Conservation (phyloP, 768 basidiomycete genomes). For the Rhizopogon rudus region DNA sequence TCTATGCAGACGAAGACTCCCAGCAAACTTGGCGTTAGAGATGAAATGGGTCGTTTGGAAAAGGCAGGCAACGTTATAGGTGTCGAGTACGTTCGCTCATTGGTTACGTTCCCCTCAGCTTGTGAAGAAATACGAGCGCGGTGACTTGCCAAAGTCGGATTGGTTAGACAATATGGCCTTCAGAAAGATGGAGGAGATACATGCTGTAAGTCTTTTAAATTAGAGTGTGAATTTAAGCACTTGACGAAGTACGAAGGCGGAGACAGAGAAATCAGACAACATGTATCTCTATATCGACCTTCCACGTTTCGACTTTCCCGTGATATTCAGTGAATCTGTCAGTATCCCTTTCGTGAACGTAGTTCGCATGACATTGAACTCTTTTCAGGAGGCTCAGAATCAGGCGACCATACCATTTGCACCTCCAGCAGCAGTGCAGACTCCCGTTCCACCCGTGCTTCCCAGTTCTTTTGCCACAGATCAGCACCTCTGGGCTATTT, state of each 20-base stretch:
- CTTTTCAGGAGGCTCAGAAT: conserved; percentile 34
- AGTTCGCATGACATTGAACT: background rate
- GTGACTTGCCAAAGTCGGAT: conserved; percentile 89
- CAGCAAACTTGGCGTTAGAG: conserved; percentile 73
- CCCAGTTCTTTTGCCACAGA: conserved; percentile 55
- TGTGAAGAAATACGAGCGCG: conserved; percentile 94
- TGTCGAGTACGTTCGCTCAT: conserved; percentile 17
- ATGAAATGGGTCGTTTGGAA: conserved; percentile 95
- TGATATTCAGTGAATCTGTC: conserved; percentile 90
- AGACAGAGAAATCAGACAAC: conserved; percentile 87
- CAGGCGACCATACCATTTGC: conserved; percentile 37
- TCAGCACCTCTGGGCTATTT: conserved; percentile 75
- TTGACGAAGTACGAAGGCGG: conserved; percentile 48
- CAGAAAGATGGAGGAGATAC: conserved; percentile 91
- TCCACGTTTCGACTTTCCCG: conserved; percentile 95
- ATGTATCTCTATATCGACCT: conserved; percentile 96
- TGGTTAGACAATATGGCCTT: conserved; percentile 95
- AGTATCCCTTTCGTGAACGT: conserved; percentile 18
- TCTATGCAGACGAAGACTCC: conserved; percentile 79
- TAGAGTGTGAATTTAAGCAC: background rate
- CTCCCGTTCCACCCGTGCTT: conserved; percentile 34
- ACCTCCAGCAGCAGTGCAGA: conserved; percentile 37
- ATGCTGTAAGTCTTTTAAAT: conserved; percentile 54
- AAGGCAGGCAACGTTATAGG: conserved; percentile 46
- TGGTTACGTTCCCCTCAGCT: conserved; percentile 38